Percentiles rank a stretch among this genome's conserved stretches.
Evolutionary conservation across 169 alveolate species (phyloP).

Genomic region (Blepharisma undulans): DNA sequence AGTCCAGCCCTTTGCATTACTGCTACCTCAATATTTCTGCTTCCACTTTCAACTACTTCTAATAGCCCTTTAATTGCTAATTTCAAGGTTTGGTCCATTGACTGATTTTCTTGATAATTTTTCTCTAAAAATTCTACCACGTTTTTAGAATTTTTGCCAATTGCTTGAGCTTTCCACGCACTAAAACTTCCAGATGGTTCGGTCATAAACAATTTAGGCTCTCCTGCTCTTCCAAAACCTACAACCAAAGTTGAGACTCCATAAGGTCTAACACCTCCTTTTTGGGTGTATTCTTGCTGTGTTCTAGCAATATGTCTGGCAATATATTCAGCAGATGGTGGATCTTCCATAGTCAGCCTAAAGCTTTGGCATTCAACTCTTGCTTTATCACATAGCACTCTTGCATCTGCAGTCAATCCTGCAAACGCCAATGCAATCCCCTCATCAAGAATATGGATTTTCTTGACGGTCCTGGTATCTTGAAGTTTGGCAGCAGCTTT

Average conservation of each 20-base stretch:
- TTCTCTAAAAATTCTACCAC: constrained; percentile 95
- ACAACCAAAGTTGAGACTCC: constrained; percentile 96
- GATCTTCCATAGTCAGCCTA: constrained; percentile 93
- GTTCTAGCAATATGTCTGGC: constrained; percentile 94
- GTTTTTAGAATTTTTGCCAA: constrained; percentile 96
- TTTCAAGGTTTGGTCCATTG: constrained; percentile 87
- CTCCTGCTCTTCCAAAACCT: constrained; percentile 91
- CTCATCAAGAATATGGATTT: constrained; percentile 93
- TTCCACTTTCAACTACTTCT: constrained; percentile 91
- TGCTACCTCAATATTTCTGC: constrained; percentile 88
- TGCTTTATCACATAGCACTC: constrained; percentile 95
- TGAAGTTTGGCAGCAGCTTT: constrained; percentile 95
- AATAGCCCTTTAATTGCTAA: constrained; percentile 93
- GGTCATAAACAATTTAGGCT: constrained; percentile 94
- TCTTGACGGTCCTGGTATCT: constrained; percentile 92
- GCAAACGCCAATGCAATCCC: constrained; percentile 96
- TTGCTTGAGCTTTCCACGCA: constrained; percentile 98
- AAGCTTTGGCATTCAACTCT: constrained; percentile 96
- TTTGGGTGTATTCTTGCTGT: constrained; percentile 95
- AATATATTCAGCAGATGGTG: constrained; percentile 95
- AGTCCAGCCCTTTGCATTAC: constrained; percentile 73
- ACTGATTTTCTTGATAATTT: constrained; percentile 89
- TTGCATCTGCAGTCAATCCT: constrained; percentile 99
- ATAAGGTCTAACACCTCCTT: constrained; percentile 99
- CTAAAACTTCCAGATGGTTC: constrained; percentile 98